phyloP scores from a whole-genome alignment of 2,329 filamentous ascomycete species.

The Epichloe typhina region DNA sequence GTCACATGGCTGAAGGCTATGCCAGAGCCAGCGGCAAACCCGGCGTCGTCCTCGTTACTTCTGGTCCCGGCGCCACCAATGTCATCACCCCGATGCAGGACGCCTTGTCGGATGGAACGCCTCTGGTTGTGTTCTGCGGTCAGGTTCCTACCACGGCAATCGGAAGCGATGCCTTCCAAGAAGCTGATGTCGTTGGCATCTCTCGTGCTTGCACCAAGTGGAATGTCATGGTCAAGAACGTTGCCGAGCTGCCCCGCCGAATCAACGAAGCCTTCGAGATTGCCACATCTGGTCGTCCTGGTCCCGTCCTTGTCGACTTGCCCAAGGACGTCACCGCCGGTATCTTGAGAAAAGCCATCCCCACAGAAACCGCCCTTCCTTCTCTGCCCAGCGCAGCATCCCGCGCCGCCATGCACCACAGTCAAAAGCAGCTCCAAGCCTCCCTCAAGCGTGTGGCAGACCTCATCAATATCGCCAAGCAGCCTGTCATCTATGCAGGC shows the following conservation, averaged over 20 bases:
- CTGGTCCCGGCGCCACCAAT: conserved; percentile 91
- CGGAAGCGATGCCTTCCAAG: conserved; percentile 93
- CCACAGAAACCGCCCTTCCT: conserved; percentile 59
- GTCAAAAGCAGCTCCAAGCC: conserved; percentile 55
- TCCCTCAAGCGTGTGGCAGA: conserved; percentile 67
- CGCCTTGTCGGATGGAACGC: conserved; percentile 87
- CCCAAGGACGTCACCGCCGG: conserved; percentile 93
- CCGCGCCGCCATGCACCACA: conserved; percentile 62
- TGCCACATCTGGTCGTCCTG: conserved; percentile 83
- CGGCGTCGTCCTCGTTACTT: conserved; percentile 92
- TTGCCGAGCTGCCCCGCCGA: conserved; percentile 79
- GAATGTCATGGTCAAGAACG: conserved; percentile 97
- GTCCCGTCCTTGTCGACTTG: conserved; percentile 87
- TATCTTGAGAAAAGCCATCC: conserved; percentile 72
- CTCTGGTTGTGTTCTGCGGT: conserved; percentile 88
- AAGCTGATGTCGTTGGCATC: conserved; percentile 89
- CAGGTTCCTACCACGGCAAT: conserved; percentile 86
- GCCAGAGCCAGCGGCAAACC: conserved; percentile 87
- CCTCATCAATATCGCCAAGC: conserved; percentile 79
- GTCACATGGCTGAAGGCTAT: conserved; percentile 97
- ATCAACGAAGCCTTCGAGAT: conserved; percentile 99
- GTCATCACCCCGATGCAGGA: conserved; percentile 95
- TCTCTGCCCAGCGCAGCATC: conserved; percentile 77
- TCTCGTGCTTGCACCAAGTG: conserved; percentile 94
- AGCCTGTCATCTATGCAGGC: conserved; percentile 89